Base-by-base conservation (phyloP, 139 green algal genomes). In the Micractinium sp. region DNA sequence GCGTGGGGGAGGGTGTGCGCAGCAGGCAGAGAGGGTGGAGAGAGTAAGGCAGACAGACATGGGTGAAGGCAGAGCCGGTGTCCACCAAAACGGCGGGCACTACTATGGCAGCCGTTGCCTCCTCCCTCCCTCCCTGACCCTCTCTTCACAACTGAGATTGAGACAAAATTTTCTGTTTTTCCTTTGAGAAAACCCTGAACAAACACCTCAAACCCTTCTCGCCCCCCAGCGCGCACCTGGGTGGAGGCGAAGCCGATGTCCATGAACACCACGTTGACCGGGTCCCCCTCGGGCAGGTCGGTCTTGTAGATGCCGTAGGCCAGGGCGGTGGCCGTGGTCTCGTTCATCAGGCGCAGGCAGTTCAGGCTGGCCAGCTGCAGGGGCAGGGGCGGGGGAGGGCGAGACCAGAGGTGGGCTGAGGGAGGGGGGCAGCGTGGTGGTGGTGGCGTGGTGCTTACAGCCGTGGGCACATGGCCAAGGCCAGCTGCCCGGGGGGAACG, bases 241-340 rank as follows among this genome's bases (percentile, higher is more conserved):
- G 98, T 95, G 56, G 92, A 87, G n/a, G 92, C 89, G 89, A 99
- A 95, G 36, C 98, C 98, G 20, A 99, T 86, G 91, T 99, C 98
- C 29, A 99, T 95, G 87, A 99, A 99, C 9, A 88, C 98, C 14
- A 99, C 97, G 85, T 99, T 92, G 29, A 97, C 82, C 0, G 97
- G 93, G 0, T 98, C 95, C 0, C 92, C 93, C 78, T 99, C 97
- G 5, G 96, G 95, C 66, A 99, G 94, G 88, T 99, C 97, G 19
- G 97, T 99, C 92, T 99, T 99, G 95, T 98, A 99, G 89, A 99
- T 99, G 87, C 98, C 98, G 88, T 99, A 99, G 22, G 96, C 92
- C 53, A 99, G 95, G 15, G 98, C 98, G 1, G 96, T 98, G 83
- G 98, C 98, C 27, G 98, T 99, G 27, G 94, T 98, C 63, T 99